A percentile compares a stretch with the other conserved stretches of the same genome.
These are phyloP conservation scores for Pichia sp. DNA, from an alignment of 1,139 yeast genomes.

Conservation along the genomic window DNA sequence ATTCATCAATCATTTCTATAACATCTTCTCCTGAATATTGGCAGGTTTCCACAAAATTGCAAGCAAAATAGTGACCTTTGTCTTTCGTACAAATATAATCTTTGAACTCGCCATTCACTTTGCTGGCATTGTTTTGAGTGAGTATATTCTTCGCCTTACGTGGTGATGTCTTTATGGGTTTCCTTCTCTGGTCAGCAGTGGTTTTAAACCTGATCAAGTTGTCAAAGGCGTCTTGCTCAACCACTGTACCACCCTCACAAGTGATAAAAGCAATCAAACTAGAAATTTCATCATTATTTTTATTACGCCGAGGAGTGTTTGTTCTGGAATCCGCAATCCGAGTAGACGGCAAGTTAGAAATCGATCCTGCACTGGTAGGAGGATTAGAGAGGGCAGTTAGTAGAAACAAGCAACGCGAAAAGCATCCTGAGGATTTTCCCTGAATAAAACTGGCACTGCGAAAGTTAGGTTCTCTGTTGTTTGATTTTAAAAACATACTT, in stretches of 20 bases:
- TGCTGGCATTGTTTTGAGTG: not conserved
- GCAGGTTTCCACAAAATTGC: conserved; percentile 36
- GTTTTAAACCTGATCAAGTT: conserved; percentile 7
- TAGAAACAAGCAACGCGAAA: too few species aligned
- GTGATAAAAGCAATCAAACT: conserved; percentile 7
- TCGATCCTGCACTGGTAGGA: not conserved
- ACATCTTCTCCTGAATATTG: conserved; percentile 10
- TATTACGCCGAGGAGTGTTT: conserved; percentile 10
- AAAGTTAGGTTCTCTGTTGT: too few species aligned
- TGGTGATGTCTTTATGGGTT: conserved; percentile 5
- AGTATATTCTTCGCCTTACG: conserved; percentile 4
- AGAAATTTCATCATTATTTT: conserved; percentile 5
- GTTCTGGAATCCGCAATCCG: too few species aligned
- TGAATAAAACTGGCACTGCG: too few species aligned
- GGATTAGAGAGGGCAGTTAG: conserved; percentile 8
- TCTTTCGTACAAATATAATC: conserved; percentile 8
- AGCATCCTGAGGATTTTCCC: too few species aligned
- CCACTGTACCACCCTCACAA: conserved; percentile 10
- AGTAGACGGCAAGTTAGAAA: too few species aligned
- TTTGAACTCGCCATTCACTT: not conserved
- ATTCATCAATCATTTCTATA: conserved; percentile 1
- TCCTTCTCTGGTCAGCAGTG: too few species aligned
- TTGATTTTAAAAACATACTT: too few species aligned
- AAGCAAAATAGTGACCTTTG: conserved; percentile 45
- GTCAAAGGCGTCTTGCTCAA: conserved; percentile 10